Base-by-base conservation (phyloP, 257 asterid genomes). In the Scutellaria minor region DNA sequence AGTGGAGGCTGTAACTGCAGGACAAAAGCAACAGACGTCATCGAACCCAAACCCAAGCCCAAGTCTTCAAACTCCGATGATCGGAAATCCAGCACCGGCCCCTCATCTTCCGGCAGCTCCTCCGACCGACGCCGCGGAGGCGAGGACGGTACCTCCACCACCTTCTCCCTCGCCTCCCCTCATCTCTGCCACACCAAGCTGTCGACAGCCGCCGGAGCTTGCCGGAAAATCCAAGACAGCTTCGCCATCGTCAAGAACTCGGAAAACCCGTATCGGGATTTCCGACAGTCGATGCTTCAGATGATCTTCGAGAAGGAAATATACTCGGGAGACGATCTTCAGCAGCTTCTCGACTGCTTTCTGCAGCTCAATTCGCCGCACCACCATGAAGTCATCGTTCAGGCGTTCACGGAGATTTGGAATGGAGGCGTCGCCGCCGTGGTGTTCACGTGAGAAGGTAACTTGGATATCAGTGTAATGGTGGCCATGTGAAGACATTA, bases 261-360 rank as follows among this genome's bases (percentile, higher is more conserved):
- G 18, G 80, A 83, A 10, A 87, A 92, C 75, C 96, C 96, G 14
- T 88, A 83, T 55, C 67, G n/a, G 1, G 97, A 92, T 84, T 92
- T 92, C 77, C 84, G 89, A 5, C 77, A 77, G 14, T 92, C 97
- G 7, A 88, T 92, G 93, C 72, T 89, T n/a, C 96, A 85, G 9
- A 90, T 92, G 97, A 89, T 92, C 7, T 12, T 74, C 14, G 96
- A 83, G 84, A 83, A 72, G 27, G 88, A 83, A 70, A 84, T 91
- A 6, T 77, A 86, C 50, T 64, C 91, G 0, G 57, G 64, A 9
- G 59, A 79, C 47, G 96, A 85, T 65, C 84, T 91, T 5, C 82
- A 83, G 68, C 89, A 89, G 86, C 96, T 92, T 11, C 87, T 92
- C 35, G 63, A 77, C 27, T 85, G 93, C 35, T 89, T 88, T 47